These are phyloP conservation scores for Gossypium australe DNA, from an alignment of 345 rosid genomes.

Conservation along the genomic window DNA sequence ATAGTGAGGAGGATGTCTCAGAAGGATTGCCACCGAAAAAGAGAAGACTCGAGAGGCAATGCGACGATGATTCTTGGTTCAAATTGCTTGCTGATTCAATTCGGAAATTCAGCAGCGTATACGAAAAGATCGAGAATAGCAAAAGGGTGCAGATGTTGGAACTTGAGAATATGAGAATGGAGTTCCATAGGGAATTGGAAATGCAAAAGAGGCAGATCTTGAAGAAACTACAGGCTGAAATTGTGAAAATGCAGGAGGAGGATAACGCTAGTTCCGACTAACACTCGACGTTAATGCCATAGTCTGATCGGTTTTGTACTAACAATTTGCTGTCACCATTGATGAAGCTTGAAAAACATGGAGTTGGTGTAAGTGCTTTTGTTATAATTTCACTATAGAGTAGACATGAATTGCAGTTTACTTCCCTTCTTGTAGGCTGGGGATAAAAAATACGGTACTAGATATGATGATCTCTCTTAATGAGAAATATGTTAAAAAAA, in stretches of 20 bases:
- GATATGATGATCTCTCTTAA: too few relatives aligned
- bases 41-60: conserved; percentile 51
- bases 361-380: too few relatives aligned
- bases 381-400: too few relatives aligned
- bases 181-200: conserved; percentile 84
- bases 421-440: too few relatives aligned
- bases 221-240: conserved; percentile 73
- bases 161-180: conserved; percentile 93
- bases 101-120: conserved; percentile 68
- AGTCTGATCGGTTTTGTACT: too few relatives aligned
- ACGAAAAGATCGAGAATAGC: conserved; percentile 84
- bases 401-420: too few relatives aligned
- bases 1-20: conserved; percentile 50
- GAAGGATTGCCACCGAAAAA: conserved; percentile 70
- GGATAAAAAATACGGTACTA: too few relatives aligned
- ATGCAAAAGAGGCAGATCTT: conserved; percentile 77
- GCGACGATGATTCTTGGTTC: conserved; percentile 49
- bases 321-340: too few relatives aligned
- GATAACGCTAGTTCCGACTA: neutral
- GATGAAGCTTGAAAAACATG: too few relatives aligned
- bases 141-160: conserved; percentile 82
- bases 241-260: conserved; percentile 53
- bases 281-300: too few relatives aligned
- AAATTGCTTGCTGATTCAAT: conserved; percentile 80
- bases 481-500: too few relatives aligned